Conservation (phyloP, 2,329 filamentous ascomycete genomes). For the Fusarium succisae region DNA sequence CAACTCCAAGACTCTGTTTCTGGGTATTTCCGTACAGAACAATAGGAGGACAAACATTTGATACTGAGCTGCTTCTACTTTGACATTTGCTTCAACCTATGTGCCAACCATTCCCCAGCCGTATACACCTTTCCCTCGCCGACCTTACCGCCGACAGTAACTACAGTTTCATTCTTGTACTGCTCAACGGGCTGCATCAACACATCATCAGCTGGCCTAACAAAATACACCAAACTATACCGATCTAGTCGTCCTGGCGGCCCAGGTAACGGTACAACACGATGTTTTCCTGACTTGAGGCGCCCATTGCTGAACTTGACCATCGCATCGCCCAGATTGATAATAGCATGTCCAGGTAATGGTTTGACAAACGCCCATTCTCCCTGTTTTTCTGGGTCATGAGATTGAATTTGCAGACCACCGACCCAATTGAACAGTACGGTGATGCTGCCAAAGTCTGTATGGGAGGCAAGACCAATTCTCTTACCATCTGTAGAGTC, state of each 20-base stretch:
- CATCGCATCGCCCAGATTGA: background rate
- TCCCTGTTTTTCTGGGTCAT: accelerated
- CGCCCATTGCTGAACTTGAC: background rate
- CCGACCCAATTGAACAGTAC: background rate
- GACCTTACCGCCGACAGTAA: background rate
- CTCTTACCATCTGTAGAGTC: accelerated
- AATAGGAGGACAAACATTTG: background rate
- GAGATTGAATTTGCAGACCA: background rate
- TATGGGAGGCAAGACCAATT: background rate
- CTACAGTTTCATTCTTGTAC: background rate
- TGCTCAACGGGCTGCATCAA: background rate
- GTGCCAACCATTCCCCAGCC: background rate
- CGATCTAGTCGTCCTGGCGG: background rate
- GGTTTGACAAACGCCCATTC: background rate
- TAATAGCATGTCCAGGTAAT: background rate
- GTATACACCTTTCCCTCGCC: background rate
- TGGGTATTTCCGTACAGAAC: background rate
- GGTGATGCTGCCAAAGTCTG: background rate
- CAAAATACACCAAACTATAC: background rate
- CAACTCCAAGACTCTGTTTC: background rate
- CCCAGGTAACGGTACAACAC: accelerated
- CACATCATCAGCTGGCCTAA: background rate
- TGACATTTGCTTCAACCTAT: background rate
- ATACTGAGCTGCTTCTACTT: background rate
- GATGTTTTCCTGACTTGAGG: background rate